Conservation (phyloP, 257 asterid genomes). For the Ocimum tenuiflorum region DNA sequence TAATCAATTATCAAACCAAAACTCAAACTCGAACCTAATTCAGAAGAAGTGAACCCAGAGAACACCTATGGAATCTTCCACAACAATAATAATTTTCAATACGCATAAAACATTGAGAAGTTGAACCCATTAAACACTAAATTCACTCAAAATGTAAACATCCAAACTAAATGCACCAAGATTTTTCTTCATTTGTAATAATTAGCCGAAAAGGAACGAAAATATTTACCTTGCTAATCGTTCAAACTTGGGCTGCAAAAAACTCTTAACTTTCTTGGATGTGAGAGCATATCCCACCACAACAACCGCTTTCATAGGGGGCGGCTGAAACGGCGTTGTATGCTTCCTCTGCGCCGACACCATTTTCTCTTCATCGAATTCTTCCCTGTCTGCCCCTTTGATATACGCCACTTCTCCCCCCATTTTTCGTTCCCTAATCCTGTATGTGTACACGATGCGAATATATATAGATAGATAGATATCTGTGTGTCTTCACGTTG, state of each 20-base stretch:
- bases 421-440: constrained; percentile 23
- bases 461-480: too few relatives aligned
- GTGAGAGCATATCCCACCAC: constrained; percentile 93
- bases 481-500: too few relatives aligned
- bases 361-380: constrained; percentile 33
- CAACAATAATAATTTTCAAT: constrained; percentile 6
- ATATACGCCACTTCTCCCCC: constrained; percentile 31
- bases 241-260: constrained; percentile 80
- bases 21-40: constrained; percentile 16
- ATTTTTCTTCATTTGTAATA: constrained; percentile 11
- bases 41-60: too few relatives aligned
- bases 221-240: constrained; percentile 60
- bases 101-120: too few relatives aligned
- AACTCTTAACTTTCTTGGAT: constrained; percentile 83
- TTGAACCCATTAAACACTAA: too few relatives aligned
- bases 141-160: too few relatives aligned
- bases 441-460: too few relatives aligned
- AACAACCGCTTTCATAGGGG: too few relatives aligned
- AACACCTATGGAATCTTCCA: background rate
- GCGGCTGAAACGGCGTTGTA: constrained; percentile 37
- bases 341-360: constrained; percentile 36
- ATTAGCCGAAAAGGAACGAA: background rate
- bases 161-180: background rate
- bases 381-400: constrained; percentile 25
- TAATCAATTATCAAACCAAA: background rate